Evolutionary conservation across 768 basidiomycete species (phyloP).

Genomic region (Rhizopogon vulgaris): DNA sequence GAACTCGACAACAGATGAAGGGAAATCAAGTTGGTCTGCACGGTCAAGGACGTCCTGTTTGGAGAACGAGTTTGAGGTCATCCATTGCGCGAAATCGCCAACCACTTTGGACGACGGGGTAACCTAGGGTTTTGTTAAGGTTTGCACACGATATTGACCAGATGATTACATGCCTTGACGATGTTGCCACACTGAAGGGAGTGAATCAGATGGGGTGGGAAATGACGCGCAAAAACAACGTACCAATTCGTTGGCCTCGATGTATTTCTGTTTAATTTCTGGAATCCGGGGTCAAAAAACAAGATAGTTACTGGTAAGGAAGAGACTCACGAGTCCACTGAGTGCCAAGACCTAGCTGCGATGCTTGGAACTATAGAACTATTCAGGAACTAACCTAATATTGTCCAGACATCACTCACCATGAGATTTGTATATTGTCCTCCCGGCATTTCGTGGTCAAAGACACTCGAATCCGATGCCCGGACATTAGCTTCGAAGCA

Average conservation of each 20-base stretch:
- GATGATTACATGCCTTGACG: constrained; percentile 55
- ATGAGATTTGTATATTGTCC: constrained; percentile 93
- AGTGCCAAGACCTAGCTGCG: constrained; percentile 92
- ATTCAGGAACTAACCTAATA: constrained; percentile 7
- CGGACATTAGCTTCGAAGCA: constrained; percentile 99
- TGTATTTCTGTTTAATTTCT: constrained; percentile 98
- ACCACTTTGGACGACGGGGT: constrained; percentile 99
- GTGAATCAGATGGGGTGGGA: constrained; percentile 1
- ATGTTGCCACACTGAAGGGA: constrained; percentile 82
- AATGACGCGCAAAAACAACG: constrained; percentile 22
- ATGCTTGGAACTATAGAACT: constrained; percentile 83
- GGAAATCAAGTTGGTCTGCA: constrained; percentile 93
- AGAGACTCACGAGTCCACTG: constrained; percentile 76
- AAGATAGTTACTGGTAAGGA: constrained; percentile 7
- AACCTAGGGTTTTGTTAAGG: constrained; percentile 42
- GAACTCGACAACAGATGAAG: constrained; percentile 94
- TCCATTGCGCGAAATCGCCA: constrained; percentile 99
- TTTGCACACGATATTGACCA: background rate
- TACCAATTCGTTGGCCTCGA: constrained; percentile 94
- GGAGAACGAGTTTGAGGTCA: constrained; percentile 90
- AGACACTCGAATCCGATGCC: constrained; percentile 95
- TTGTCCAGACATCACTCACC: constrained; percentile 37
- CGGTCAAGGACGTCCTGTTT: constrained; percentile 82
- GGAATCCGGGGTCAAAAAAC: constrained; percentile 7
- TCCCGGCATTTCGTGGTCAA: constrained; percentile 99